Base-by-base conservation (phyloP, 1,139 yeast species). In the Kodamaea sp. region DNA sequence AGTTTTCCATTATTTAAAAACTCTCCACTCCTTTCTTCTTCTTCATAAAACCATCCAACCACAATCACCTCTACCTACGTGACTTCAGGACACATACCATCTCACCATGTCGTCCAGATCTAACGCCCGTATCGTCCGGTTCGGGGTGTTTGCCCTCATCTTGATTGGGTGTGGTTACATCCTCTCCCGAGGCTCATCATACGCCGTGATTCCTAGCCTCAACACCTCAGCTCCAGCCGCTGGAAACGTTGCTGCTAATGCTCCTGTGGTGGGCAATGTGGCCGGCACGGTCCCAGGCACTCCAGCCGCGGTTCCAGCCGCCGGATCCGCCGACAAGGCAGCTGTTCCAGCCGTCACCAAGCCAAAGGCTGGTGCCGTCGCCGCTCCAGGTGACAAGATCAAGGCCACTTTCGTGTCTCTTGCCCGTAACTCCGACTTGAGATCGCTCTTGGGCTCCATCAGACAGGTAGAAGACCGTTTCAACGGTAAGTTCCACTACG, bases 71-170 rank as follows among this genome's bases (percentile, higher is more conserved):
- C n/a, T n/a, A n/a, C n/a, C n/a, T n/a, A n/a, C n/a, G n/a, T n/a
- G n/a, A n/a, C n/a, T n/a, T n/a, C n/a, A n/a, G n/a, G n/a, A n/a
- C n/a, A n/a, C n/a, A n/a, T n/a, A n/a, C n/a, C n/a, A n/a, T 24
- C 21, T 29, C 24, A 36, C 24, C 26, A 61, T 61, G 66, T 52
- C 68, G 18, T 53, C 79, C 24, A 72, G 84, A 56, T 74, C 83
- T 20, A 79, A 78, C 54, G 82, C 85, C 41, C 73, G 86, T 50
- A 53, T 80, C 44, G 61, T 78, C 30, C 65, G 86, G 50, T 79
- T 80, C 50, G 83, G 76, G 26, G 67, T 78, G 29, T 75, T 80
- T 52, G 84, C 85, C 22, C 57, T 73, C 14, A 68, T 78, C 14
- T 64, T 80, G 50, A 63, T 80, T 34, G 61, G 71, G 15, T 77